Evolutionary conservation across 495 filamentous ascomycete species (phyloP).

Genomic region (Letharia lupina): DNA sequence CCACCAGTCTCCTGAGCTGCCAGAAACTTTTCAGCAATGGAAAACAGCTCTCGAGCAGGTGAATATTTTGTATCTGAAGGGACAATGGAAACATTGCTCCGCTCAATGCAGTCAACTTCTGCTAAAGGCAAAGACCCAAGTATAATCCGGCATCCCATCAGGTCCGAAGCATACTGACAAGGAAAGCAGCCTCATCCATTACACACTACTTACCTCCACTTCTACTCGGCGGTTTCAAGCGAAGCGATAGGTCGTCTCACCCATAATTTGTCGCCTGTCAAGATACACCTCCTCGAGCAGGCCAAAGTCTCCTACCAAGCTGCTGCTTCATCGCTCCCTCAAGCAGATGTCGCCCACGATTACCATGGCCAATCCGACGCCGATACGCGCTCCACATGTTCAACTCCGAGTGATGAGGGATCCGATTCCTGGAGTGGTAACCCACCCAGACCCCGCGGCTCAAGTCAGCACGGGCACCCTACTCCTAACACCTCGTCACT

Average conservation of each 20-base stretch:
- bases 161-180: not conserved
- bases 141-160: slow-evolving; percentile 20
- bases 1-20: slow-evolving; percentile 12
- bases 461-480: not conserved
- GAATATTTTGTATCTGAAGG: slow-evolving; percentile 34
- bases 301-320: slow-evolving; percentile 29
- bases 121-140: slow-evolving; percentile 23
- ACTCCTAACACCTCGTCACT: not conserved
- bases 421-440: not conserved
- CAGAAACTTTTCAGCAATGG: slow-evolving; percentile 32
- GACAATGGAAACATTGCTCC: slow-evolving; percentile 41
- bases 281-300: slow-evolving; percentile 31
- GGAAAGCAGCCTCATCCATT: slow-evolving; percentile 33
- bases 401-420: not conserved
- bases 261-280: slow-evolving; percentile 37
- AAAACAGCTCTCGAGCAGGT: slow-evolving; percentile 28
- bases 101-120: slow-evolving; percentile 32
- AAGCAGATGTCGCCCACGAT: not conserved
- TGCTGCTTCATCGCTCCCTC: slow-evolving; percentile 17
- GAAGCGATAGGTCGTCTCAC: slow-evolving; percentile 36
- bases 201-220: slow-evolving; percentile 35
- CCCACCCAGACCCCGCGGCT: not conserved
- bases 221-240: slow-evolving; percentile 40
- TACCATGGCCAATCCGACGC: not conserved
- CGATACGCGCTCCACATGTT: slow-evolving; percentile 6